phyloP scores from a whole-genome alignment of 768 basidiomycete genomes.

The Zangia roseola region DNA sequence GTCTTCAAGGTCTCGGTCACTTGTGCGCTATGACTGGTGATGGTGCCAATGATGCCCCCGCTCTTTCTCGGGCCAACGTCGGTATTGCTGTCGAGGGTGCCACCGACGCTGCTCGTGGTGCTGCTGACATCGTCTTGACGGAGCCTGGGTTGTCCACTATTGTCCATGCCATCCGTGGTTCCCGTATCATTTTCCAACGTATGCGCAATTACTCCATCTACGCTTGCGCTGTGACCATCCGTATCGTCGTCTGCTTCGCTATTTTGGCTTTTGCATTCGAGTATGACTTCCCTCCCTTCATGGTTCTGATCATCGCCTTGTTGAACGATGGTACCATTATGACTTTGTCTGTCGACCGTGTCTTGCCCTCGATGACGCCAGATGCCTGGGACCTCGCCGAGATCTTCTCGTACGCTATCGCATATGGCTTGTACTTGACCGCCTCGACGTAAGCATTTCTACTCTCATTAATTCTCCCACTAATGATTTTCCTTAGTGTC shows the following conservation, averaged over 20 bases:
- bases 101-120: constrained; percentile 97
- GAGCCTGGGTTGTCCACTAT: constrained; percentile 99
- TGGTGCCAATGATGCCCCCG: constrained; percentile 98
- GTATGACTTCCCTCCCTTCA: constrained; percentile 99
- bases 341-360: constrained; percentile 95
- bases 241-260: constrained; percentile 97
- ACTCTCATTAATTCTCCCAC: constrained; percentile 10
- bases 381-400: constrained; percentile 96
- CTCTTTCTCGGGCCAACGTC: constrained; percentile 96
- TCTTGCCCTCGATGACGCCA: constrained; percentile 87
- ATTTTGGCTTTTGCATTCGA: constrained; percentile 94
- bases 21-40: constrained; percentile 99
- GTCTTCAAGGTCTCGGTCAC: constrained; percentile 94
- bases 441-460: constrained; percentile 67
- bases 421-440: constrained; percentile 93
- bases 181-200: constrained; percentile 99
- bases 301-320: constrained; percentile 97
- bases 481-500: constrained; percentile 44
- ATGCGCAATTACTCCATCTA: constrained; percentile 99
- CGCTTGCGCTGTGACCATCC: constrained; percentile 94
- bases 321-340: constrained; percentile 99
- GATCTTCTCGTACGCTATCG: constrained; percentile 94
- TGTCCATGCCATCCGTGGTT: constrained; percentile 97
- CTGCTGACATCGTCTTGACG: constrained; percentile 96
- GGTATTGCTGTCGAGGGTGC: constrained; percentile 99